Evolutionary conservation across 441 rosid genomes (phyloP), one percentile per base, ranked within the genome.

Genomic region (Daphne laureola): DNA sequence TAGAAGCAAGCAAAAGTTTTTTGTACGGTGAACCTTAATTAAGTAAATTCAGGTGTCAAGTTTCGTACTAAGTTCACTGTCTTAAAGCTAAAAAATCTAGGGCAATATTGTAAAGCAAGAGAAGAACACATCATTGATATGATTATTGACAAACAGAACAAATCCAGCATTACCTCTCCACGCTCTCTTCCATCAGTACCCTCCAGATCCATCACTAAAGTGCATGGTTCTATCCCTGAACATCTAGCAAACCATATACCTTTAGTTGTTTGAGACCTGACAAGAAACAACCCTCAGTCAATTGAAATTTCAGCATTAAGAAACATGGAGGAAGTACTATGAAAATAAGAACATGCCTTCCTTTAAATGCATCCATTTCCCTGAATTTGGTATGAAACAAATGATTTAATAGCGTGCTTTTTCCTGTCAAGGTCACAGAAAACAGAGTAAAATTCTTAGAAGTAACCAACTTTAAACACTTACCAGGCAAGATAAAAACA

Each of bases 101-200:
- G 38, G 38, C 11, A 4, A 9, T 23, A 50, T 47, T 8, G 50
- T 23, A 38, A 16, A 58, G 40, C 16, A 43, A 49, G 21, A 63
- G 16, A 21, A 21, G 54, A 18, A 14, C 38, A 31, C 38, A 13
- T 44, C 35, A 31, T 21, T 12, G 4, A 31, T 31, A 31, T 7
- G 38, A 31, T 9, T 44, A 49, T 12, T n/a, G 23, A 21, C 40
- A 43, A 12, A 14, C 17, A 44, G n/a, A 16, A 31, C 1, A 31
- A 31, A 6, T 31, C 11, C 14, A 48, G 53, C 44, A 25, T 17
- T 66, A 94, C 98, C 97, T 94, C 99, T 74, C 99, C 99, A 38
- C 96, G 91, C 75, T 94, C 98, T 78, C 99, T 82, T 66, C 99
- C 99, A 78, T 94, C 98, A 2, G 99, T 88, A 53, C 99, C 99